Evolutionary conservation across 2,329 filamentous ascomycete genomes (phyloP).

Genomic region (Zymoseptoria ardabiliae): DNA sequence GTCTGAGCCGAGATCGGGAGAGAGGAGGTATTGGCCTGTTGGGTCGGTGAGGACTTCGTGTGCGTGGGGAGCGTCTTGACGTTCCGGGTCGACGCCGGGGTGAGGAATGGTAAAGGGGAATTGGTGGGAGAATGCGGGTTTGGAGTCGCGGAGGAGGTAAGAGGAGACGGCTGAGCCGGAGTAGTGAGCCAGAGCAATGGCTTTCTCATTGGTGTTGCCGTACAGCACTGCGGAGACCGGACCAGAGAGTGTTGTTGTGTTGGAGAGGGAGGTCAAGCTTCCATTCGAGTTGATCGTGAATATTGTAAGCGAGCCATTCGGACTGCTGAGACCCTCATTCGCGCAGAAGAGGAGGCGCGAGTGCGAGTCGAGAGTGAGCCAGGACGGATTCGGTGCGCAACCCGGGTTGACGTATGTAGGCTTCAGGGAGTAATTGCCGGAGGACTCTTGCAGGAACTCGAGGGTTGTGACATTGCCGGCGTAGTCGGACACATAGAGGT

Average conservation of each 20-base stretch:
- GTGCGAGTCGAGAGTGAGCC: conserved; percentile 50
- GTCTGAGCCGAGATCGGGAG: conserved; percentile 33
- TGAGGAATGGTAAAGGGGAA: conserved; percentile 24
- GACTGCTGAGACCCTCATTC: conserved; percentile 47
- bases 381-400: conserved; percentile 52
- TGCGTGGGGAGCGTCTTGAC: conserved; percentile 31
- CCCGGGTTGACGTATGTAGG: conserved; percentile 38
- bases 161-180: conserved; percentile 32
- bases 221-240: conserved; percentile 38
- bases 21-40: conserved; percentile 32
- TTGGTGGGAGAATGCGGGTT: conserved; percentile 31
- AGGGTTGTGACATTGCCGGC: conserved; percentile 39
- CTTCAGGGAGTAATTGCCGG: conserved; percentile 35
- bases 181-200: conserved; percentile 39
- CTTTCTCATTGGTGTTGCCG: conserved; percentile 30
- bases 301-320: conserved; percentile 44
- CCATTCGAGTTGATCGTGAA: conserved; percentile 35
- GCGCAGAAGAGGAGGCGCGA: conserved; percentile 51
- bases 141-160: conserved; percentile 42
- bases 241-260: conserved; percentile 30
- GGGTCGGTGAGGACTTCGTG: conserved; percentile 33
- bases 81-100: conserved; percentile 24
- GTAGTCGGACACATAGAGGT: conserved; percentile 41
- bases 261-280: conserved; percentile 30
- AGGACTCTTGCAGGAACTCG: conserved; percentile 23